Conservation (phyloP, 306 rosid genomes). For the Parietaria judaica region DNA sequence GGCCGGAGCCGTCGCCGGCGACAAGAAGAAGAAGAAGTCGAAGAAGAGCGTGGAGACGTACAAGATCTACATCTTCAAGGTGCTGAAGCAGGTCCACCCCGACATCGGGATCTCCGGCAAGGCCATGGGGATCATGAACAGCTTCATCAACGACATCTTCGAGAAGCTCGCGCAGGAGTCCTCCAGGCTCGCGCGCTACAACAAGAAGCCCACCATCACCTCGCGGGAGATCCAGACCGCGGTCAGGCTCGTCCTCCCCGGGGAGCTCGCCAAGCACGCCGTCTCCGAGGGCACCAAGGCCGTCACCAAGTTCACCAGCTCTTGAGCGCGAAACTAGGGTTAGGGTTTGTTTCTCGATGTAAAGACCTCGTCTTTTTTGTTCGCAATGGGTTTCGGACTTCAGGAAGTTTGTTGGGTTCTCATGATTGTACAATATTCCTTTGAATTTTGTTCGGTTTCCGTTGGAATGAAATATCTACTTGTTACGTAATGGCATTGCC, state of each 20-base stretch:
- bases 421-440: too few species aligned
- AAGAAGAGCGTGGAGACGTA: slow-evolving; percentile 54
- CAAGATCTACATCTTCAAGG: slow-evolving; percentile 60
- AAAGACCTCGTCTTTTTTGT: too few species aligned
- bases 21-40: slow-evolving; percentile 43
- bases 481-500: too few species aligned
- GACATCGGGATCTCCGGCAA: slow-evolving; percentile 50
- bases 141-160: slow-evolving; percentile 50
- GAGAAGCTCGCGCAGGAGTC: slow-evolving; percentile 58
- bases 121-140: slow-evolving; percentile 59
- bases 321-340: slow-evolving; percentile 14
- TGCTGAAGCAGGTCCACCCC: slow-evolving; percentile 54
- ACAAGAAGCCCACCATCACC: slow-evolving; percentile 53
- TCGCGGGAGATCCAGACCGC: slow-evolving; percentile 59
- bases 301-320: slow-evolving; percentile 50
- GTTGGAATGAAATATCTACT: too few species aligned
- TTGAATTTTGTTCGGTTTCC: too few species aligned
- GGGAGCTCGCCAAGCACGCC: slow-evolving; percentile 56
- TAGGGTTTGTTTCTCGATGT: background rate
- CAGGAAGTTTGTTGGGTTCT: too few species aligned
- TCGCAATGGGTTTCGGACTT: too few species aligned
- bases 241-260: slow-evolving; percentile 45
- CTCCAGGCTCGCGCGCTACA: slow-evolving; percentile 41
- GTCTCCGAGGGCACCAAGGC: slow-evolving; percentile 64
- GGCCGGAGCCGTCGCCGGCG: slow-evolving; percentile 8